Evolutionary conservation across 768 basidiomycete species (phyloP).

Genomic region (Pisolithus microcarpus): DNA sequence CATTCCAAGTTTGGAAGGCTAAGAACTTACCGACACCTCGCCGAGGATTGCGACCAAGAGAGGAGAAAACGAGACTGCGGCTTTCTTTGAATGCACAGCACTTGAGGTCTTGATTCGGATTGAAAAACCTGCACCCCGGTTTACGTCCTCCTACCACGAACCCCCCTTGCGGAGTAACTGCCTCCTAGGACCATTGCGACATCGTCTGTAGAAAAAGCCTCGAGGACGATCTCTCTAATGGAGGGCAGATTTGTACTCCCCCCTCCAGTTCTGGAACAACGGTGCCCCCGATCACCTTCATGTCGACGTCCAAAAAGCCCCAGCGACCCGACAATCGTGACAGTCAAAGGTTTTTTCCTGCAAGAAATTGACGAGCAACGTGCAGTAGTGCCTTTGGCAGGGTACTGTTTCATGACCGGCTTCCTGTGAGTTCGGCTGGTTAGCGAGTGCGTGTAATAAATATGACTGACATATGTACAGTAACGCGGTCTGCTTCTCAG

Average conservation of each 20-base stretch:
- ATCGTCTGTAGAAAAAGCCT: not conserved
- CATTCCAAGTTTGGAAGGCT: not conserved
- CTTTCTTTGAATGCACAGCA: slow-evolving; percentile 3
- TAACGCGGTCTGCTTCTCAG: slow-evolving; percentile 67
- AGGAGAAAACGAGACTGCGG: too few relatives aligned
- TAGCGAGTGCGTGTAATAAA: not conserved
- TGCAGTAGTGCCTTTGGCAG: slow-evolving; percentile 48
- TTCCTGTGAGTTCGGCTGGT: slow-evolving; percentile 47
- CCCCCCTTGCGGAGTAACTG: not conserved
- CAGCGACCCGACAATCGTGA: not conserved
- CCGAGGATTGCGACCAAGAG: not conserved
- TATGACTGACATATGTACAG: slow-evolving; percentile 27
- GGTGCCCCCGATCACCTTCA: not conserved
- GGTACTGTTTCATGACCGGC: slow-evolving; percentile 75
- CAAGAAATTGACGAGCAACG: slow-evolving; percentile 20
- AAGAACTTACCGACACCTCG: not conserved
- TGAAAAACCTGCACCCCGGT: not conserved
- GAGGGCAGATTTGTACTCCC: not conserved
- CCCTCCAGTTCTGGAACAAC: slow-evolving; percentile 4
- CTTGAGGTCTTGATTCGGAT: not conserved
- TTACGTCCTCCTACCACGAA: not conserved
- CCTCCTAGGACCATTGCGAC: not conserved
- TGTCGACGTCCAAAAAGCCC: not conserved
- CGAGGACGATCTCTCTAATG: not conserved
- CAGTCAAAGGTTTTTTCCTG: slow-evolving; percentile 9